Conservation (phyloP, 2,329 filamentous ascomycete species). For the Cercospora sp. region DNA sequence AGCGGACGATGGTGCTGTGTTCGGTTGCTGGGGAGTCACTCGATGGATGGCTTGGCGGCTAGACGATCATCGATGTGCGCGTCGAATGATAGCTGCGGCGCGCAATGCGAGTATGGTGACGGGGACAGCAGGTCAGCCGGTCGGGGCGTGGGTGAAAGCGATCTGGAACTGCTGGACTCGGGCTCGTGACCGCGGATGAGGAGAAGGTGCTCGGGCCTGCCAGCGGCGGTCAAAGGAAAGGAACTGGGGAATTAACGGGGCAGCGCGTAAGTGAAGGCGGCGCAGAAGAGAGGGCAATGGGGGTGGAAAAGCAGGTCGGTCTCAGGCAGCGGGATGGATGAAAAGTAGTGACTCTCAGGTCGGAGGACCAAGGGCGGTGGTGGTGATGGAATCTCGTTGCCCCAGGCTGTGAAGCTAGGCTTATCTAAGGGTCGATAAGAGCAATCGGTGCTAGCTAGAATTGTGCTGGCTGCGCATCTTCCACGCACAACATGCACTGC, state of each 20-base stretch:
- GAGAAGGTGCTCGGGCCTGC: background rate
- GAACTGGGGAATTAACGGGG: background rate
- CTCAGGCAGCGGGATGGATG: background rate
- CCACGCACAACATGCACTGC: background rate
- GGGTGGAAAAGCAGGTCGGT: background rate
- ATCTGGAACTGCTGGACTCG: background rate
- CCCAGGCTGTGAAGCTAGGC: background rate
- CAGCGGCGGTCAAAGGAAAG: slow-evolving; percentile 4
- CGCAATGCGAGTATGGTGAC: background rate
- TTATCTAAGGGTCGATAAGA: background rate
- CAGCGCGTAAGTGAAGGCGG: slow-evolving; percentile 5
- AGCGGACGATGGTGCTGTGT: background rate
- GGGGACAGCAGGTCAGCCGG: background rate
- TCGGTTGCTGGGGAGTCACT: slow-evolving; percentile 1
- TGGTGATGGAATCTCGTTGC: background rate
- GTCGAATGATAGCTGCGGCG: background rate
- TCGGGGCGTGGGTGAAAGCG: background rate
- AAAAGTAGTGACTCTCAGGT: background rate
- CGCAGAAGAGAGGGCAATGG: slow-evolving; percentile 1
- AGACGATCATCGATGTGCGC: slow-evolving; percentile 1
- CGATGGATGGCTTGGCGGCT: slow-evolving; percentile 2
- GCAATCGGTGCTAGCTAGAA: background rate
- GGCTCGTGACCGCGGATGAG: slow-evolving; percentile 3
- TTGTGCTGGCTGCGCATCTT: background rate
- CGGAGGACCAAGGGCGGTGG: background rate